These are phyloP conservation scores for Bondarzewia mesenterica DNA, from an alignment of 1,284 basidiomycete genomes.

Conservation along the genomic window DNA sequence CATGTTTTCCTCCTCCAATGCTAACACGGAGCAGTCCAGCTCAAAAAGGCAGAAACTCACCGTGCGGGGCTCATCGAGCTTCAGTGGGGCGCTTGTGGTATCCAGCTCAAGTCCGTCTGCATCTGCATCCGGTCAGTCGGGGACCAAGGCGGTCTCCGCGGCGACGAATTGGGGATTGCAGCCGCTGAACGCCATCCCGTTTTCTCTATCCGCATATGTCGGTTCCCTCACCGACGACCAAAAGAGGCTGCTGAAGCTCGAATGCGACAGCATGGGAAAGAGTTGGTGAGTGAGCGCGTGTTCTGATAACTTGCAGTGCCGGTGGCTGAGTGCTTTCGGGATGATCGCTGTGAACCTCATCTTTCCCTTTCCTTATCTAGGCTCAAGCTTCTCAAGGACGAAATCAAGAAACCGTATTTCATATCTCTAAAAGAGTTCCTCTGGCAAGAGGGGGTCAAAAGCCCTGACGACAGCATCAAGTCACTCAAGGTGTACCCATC, in stretches of 20 bases:
- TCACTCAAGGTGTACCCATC: slow-evolving; percentile 52
- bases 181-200: slow-evolving; percentile 61
- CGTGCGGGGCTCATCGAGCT: no score
- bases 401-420: slow-evolving; percentile 72
- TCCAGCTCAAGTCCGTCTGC: slow-evolving; percentile 3
- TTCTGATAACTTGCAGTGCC: no score
- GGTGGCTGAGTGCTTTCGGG: no score
- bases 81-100: no score
- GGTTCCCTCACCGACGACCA: slow-evolving; percentile 52
- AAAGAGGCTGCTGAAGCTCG: slow-evolving; percentile 49
- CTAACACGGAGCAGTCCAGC: slow-evolving; percentile 15
- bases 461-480: slow-evolving; percentile 36
- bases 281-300: slow-evolving; percentile 50
- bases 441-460: slow-evolving; percentile 57
- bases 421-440: slow-evolving; percentile 62
- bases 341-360: background rate
- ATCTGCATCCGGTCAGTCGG: background rate
- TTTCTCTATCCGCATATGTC: slow-evolving; percentile 50
- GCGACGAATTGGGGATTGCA: slow-evolving; percentile 14
- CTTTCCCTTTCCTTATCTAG: slow-evolving; percentile 24
- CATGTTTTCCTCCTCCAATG: slow-evolving; percentile 36
- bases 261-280: slow-evolving; percentile 65
- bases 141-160: background rate
- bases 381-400: slow-evolving; percentile 65
- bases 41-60: slow-evolving; percentile 36